Conservation (phyloP, 805 yeast genomes). For the Wickerhamomyces canadensis region DNA sequence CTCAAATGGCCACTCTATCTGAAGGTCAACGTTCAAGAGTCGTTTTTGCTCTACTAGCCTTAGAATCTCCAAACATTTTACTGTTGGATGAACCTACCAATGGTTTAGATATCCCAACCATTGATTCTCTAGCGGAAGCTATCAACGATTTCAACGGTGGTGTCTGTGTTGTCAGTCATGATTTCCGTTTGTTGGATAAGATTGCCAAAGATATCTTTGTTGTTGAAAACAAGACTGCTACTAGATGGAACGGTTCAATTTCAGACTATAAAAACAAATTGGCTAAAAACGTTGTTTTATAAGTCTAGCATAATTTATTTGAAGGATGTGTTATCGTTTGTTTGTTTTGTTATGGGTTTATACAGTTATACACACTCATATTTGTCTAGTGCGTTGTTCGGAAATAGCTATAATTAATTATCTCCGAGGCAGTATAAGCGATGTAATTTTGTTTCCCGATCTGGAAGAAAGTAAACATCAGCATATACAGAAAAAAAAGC, state of each 20-base stretch:
- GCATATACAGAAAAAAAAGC: background rate
- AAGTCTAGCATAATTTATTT: no score
- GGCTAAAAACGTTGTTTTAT: constrained; percentile 84
- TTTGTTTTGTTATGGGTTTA: background rate
- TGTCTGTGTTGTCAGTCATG: constrained; percentile 97
- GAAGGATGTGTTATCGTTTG: constrained; percentile 1
- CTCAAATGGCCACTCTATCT: constrained; percentile 96
- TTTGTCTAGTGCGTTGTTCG: background rate
- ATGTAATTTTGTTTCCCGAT: constrained; percentile 3
- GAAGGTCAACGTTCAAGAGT: constrained; percentile 99
- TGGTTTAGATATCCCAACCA: constrained; percentile 97
- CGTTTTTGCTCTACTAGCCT: constrained; percentile 91
- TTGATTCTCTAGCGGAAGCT: constrained; percentile 96
- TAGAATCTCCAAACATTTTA: constrained; percentile 91
- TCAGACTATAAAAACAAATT: constrained; percentile 89
- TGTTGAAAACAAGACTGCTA: constrained; percentile 91
- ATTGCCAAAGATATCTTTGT: constrained; percentile 97
- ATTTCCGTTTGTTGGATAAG: constrained; percentile 94
- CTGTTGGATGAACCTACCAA: constrained; percentile 99
- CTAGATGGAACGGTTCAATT: constrained; percentile 93
- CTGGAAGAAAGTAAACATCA: constrained; percentile 7
- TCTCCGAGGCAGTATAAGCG: no score
- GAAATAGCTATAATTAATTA: no score
- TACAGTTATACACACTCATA: background rate
- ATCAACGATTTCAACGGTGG: constrained; percentile 95